Base-by-base conservation (phyloP, 441 rosid genomes). In the Corymbia calophylla region DNA sequence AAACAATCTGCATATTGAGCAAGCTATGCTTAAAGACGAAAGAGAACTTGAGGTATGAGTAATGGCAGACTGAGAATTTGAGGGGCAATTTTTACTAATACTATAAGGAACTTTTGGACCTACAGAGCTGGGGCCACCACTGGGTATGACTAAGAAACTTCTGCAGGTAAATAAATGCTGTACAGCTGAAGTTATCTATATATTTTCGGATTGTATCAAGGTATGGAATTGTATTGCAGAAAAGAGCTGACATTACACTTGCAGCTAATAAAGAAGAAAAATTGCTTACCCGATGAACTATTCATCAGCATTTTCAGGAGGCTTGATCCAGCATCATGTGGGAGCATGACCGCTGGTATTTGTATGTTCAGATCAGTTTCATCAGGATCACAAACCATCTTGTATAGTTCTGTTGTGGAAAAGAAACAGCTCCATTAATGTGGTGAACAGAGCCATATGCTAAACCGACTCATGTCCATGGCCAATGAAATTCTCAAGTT, bases 311-410 rank as follows among this genome's bases (percentile, higher is more conserved):
- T 91, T 88, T 93, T 95, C 89, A 95, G 94, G 93, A 98, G 94
- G 93, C 95, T 93, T 89, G 95, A 89, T 91, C 99, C 99, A 91
- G 99, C 99, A 92, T 98, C 99, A 88, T 95, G 97, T 49, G 99
- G 99, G 49, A 98, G 99, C 95, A 98, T 94, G 91, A 98, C 96
- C 21, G 99, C 94, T 70, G 99, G 98, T 91, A 98, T 97, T 47
- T 92, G 86, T 90, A 98, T 98, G 92, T 97, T 96, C 89, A 97
- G 92, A 92, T 97, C 97, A 60, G 99, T 97, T 95, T 98, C 99
- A 91, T 97, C 96, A 13, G 99, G 99, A 80, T 98, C 99, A 91
- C 99, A 98, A 55, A 98, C 99, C 99, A 98, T 98, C 95, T 98
- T 98, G 94, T 97, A 98, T 87, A 98, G 98, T 90, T 96, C 99